Percentiles rank a stretch among this genome's conserved stretches.
Conservation (phyloP, 495 filamentous ascomycete genomes). For the Trichoderma orchidacearum region DNA sequence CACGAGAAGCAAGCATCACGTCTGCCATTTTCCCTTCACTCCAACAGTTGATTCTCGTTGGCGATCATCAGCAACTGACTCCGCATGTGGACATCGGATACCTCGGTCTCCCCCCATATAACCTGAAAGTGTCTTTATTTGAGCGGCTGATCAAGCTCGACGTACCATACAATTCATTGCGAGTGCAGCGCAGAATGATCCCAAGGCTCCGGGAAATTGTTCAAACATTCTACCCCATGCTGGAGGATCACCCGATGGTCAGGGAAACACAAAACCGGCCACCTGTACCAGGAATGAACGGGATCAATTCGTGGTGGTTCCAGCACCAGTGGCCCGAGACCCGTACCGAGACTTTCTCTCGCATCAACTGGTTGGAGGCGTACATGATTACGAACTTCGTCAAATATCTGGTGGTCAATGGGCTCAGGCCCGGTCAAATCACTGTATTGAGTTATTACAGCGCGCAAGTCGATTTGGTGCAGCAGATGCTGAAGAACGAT, state of each 20-base stretch:
- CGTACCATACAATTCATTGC: constrained; percentile 48
- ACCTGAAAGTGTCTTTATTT: constrained; percentile 35
- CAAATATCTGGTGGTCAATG: constrained; percentile 58
- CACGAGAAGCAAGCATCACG: constrained; percentile 39
- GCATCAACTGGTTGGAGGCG: constrained; percentile 60
- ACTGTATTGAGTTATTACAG: constrained; percentile 89
- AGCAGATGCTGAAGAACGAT: constrained; percentile 21
- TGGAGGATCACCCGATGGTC: constrained; percentile 61
- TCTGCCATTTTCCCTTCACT: constrained; percentile 39
- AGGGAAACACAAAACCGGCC: constrained; percentile 27
- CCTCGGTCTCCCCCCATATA: constrained; percentile 58
- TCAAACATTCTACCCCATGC: constrained; percentile 46
- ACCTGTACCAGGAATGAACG: constrained; percentile 64
- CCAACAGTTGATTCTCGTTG: constrained; percentile 41
- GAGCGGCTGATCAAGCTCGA: constrained; percentile 56
- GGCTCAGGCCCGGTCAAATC: constrained; percentile 43
- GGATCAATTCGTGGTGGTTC: constrained; percentile 53
- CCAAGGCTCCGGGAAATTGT: constrained; percentile 53
- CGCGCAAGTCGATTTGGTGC: constrained; percentile 59
- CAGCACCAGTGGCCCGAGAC: constrained; percentile 56
- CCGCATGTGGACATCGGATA: constrained; percentile 39
- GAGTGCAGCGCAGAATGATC: constrained; percentile 59
- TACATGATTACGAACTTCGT: constrained; percentile 65
- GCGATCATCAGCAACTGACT: constrained; percentile 42
- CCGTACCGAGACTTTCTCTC: constrained; percentile 50